phyloP scores from a whole-genome alignment of 164 flowering plant species.

The Euptelea pleiosperma region DNA sequence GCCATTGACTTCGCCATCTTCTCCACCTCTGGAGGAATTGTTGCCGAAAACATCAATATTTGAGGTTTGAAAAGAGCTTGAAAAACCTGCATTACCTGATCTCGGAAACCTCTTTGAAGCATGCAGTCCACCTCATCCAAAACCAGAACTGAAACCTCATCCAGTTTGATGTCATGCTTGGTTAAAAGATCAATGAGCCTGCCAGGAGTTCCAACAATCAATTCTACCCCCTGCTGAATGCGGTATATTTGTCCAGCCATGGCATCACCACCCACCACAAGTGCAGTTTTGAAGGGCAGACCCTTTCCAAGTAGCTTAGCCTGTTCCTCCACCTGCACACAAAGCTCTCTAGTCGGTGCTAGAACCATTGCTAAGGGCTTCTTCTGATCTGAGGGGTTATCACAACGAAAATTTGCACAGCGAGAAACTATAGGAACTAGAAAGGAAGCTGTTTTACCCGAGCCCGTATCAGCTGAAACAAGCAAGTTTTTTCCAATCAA shows the following conservation, averaged over 20 bases:
- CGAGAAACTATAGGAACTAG: conserved; percentile 66
- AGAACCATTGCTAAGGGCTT: conserved; percentile 77
- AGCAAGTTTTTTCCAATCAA: conserved; percentile 68
- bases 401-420: conserved; percentile 37
- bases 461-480: conserved; percentile 88
- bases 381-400: conserved; percentile 22
- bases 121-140: conserved; percentile 94
- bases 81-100: conserved; percentile 85
- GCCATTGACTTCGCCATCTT: conserved; percentile 56
- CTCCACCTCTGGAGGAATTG: conserved; percentile 64
- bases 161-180: conserved; percentile 70
- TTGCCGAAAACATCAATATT: conserved; percentile 83
- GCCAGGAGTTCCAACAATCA: conserved; percentile 89
- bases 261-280: conserved; percentile 93
- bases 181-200: conserved; percentile 81
- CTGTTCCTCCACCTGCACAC: conserved; percentile 86
- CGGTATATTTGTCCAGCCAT: conserved; percentile 79
- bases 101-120: conserved; percentile 83
- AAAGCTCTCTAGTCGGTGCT: conserved; percentile 88
- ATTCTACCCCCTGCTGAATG: conserved; percentile 68
- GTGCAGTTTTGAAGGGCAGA: conserved; percentile 85
- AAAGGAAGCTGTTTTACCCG: conserved; percentile 88
- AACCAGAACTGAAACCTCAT: conserved; percentile 55
- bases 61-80: conserved; percentile 72
- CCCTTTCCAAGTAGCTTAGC: conserved; percentile 86